Evolutionary conservation across 352 stramenopile genomes (phyloP).

Genomic region (Phytophthora syringae): DNA sequence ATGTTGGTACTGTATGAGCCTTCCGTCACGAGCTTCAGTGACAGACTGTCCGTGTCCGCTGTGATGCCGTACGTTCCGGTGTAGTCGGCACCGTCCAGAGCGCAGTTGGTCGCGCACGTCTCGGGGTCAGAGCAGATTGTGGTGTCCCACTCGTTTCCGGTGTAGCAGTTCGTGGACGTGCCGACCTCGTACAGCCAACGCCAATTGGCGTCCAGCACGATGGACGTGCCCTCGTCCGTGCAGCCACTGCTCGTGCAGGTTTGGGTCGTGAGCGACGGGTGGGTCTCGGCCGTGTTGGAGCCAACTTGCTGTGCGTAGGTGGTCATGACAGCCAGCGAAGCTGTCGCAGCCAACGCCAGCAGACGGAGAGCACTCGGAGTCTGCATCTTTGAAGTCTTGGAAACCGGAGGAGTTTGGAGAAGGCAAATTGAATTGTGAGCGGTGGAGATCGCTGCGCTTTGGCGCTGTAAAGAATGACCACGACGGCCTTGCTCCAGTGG

Average conservation of each 20-base stretch:
- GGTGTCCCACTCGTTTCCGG: constrained; percentile 48
- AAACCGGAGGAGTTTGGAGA: constrained; percentile 4
- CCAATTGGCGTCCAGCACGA: constrained; percentile 72
- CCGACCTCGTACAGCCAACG: constrained; percentile 60
- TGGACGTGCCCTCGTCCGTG: constrained; percentile 43
- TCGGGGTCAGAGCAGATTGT: constrained; percentile 50
- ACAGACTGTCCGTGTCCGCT: constrained; percentile 27
- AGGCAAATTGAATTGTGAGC: constrained; percentile 40
- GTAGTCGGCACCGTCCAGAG: constrained; percentile 64
- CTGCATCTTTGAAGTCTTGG: constrained; percentile 27
- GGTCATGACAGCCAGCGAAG: constrained; percentile 8
- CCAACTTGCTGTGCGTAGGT: constrained; percentile 45
- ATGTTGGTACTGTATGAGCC: constrained; percentile 54
- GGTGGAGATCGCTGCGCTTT: background rate
- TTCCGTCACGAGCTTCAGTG: constrained; percentile 56
- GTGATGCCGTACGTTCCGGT: constrained; percentile 57
- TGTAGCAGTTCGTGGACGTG: constrained; percentile 64
- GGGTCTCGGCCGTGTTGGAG: constrained; percentile 41
- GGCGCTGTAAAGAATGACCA: constrained; percentile 2
- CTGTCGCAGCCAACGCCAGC: constrained; percentile 16
- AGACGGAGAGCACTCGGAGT: constrained; percentile 30
- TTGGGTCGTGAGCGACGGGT: constrained; percentile 45
- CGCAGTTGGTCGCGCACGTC: constrained; percentile 51
- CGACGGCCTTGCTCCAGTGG: too few species aligned
- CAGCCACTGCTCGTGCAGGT: constrained; percentile 38